These are phyloP conservation scores for Symmetrospora coprosmae DNA, from an alignment of 768 basidiomycete genomes.

Conservation along the genomic window DNA sequence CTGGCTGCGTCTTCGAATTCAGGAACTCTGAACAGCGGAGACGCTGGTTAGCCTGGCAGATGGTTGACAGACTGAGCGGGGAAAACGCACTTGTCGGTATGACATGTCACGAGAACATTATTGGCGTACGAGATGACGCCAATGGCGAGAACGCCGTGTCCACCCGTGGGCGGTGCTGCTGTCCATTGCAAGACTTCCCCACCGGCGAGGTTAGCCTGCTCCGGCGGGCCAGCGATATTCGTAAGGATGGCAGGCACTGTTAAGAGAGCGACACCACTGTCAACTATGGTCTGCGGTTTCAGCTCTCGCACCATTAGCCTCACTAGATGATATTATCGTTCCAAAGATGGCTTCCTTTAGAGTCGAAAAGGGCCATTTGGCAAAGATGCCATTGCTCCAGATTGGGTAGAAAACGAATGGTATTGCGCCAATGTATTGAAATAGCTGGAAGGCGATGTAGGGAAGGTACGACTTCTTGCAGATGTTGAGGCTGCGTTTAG, in stretches of 20 bases:
- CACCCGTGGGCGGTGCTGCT: constrained; percentile 9
- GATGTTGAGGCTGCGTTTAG: constrained; percentile 10
- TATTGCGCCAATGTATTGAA: neutral
- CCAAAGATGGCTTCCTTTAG: constrained; percentile 10
- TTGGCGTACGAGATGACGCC: constrained; percentile 13
- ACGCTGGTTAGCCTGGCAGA: no score
- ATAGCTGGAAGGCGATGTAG: constrained; percentile 1
- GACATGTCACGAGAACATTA: neutral
- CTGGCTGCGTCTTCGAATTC: constrained; percentile 15
- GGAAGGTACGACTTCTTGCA: constrained; percentile 7
- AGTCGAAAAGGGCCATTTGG: neutral
- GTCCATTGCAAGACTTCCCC: neutral
- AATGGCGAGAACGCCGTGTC: neutral
- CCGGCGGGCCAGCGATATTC: constrained; percentile 16
- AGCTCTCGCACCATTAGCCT: no score
- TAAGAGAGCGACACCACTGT: neutral
- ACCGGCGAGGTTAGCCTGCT: neutral
- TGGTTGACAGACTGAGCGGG: no score
- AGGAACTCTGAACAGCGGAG: neutral
- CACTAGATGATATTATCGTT: constrained; percentile 5
- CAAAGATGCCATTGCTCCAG: constrained; percentile 1
- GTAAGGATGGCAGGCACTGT: constrained; percentile 15
- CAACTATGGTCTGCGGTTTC: neutral
- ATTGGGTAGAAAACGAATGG: constrained; percentile 17
- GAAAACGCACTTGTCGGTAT: constrained; percentile 2